Base-by-base conservation (phyloP, 805 yeast species). In the Cyberlindnera galapagoensis region DNA sequence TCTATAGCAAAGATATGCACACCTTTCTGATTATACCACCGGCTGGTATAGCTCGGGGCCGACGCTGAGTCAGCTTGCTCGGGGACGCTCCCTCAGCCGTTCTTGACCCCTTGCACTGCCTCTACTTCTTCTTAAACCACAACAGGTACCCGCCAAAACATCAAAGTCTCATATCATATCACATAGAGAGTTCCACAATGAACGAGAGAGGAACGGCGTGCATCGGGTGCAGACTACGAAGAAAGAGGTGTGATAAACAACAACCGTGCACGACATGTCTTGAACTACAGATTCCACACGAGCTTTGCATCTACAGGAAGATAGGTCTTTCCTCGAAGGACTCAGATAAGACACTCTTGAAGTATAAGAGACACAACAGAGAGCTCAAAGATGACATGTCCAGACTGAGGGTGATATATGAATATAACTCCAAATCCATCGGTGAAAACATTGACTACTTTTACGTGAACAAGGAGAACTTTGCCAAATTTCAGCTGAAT, bases 271-370 rank as follows among this genome's bases (percentile, higher is more conserved):
- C 37, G 11, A 40, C 42, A 1, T 41, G 45, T 21, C 25, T 18
- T 8, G 42, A 38, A 19, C 40, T 41, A 9, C 42, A 38, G 26
- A 41, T 41, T 14, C 45, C 45, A 2, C 11, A 21, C 9, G 42
- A 41, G 28, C 38, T 41, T 16, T 41, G 45, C 18, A 38, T 41
- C 21, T 41, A 41, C 30, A 31, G 42, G 16, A 41, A 35, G 40
- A 35, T 41, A 32, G 45, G 45, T 7, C 41, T 41, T 9, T 18
- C 35, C 8, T 38, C 40, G 12, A 41, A 41, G 39, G 45, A 41
- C 21, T 41, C 45, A 18, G 35, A 38, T 19, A 36, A 30, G 11
- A 41, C 45, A 4, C 31, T 38, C 21, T 21, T 31, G 4, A 41
- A 34, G 25, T 42, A 41, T 25, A 13, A 21, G 13, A 36, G 26